A percentile compares a stretch with the other conserved stretches of the same genome.
These are phyloP conservation scores for Skeletonema menzelii DNA, from an alignment of 108 stramenopile genomes.

Conservation along the genomic window DNA sequence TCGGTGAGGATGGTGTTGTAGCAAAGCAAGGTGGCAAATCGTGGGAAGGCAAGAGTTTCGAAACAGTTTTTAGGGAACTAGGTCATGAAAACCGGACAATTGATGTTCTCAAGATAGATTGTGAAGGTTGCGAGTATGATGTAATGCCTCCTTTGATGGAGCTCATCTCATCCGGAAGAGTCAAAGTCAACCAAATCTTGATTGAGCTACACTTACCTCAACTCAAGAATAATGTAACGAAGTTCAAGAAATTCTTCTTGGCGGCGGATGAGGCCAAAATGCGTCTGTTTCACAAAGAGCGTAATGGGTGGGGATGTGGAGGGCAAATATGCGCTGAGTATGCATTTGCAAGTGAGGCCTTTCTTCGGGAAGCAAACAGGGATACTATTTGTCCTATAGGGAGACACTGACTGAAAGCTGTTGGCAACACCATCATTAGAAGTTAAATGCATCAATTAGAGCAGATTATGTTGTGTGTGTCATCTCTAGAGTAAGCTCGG, in stretches of 20 bases:
- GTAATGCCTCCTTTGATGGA: constrained; percentile 22
- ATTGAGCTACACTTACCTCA: constrained; percentile 12
- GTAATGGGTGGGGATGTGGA: constrained; percentile 35
- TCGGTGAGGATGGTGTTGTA: constrained; percentile 20
- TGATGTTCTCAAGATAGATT: constrained; percentile 3
- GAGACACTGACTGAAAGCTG: too few relatives aligned
- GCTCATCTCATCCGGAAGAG: constrained; percentile 4
- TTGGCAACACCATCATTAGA: too few relatives aligned
- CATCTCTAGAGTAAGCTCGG: too few relatives aligned
- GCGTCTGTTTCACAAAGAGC: constrained; percentile 40
- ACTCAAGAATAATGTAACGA: not conserved
- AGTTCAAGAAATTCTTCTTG: not conserved
- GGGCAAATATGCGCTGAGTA: constrained; percentile 24
- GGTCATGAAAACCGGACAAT: constrained; percentile 22
- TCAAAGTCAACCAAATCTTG: constrained; percentile 20
- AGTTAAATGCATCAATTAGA: too few relatives aligned
- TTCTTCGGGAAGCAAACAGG: constrained; percentile 19
- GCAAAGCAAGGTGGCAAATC: not conserved
- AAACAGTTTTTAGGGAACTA: constrained; percentile 20
- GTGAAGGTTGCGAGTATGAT: constrained; percentile 25
- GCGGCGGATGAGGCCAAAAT: constrained; percentile 27
- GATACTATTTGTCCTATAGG: constrained; percentile 4
- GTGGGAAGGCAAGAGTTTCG: constrained; percentile 11
- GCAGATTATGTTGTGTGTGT: too few relatives aligned
- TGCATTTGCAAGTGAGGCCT: constrained; percentile 22